Percentiles rank a stretch among this genome's conserved stretches.
Conservation (phyloP, 108 stramenopile genomes). For the Cyclotella baltica region DNA sequence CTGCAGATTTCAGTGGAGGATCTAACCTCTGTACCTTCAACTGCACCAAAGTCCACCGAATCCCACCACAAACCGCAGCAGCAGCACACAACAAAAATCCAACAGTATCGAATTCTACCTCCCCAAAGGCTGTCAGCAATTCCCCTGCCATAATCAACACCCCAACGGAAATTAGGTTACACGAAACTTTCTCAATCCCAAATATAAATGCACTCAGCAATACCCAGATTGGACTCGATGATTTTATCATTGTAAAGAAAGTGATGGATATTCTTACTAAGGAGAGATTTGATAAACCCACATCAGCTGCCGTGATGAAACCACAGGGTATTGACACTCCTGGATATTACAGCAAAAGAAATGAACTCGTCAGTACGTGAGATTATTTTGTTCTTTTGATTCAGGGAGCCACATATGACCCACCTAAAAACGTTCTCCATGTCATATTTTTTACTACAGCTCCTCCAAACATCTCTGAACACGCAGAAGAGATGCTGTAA, state of each 20-base stretch:
- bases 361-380: background rate
- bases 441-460: constrained; percentile 67
- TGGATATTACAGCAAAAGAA: background rate
- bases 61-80: constrained; percentile 76
- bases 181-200: constrained; percentile 84
- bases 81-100: constrained; percentile 78
- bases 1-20: constrained; percentile 82
- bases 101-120: constrained; percentile 59
- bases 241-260: constrained; percentile 92
- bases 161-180: constrained; percentile 72
- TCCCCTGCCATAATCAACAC: constrained; percentile 78
- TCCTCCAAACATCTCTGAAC: constrained; percentile 68
- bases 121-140: constrained; percentile 78
- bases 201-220: constrained; percentile 81
- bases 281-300: constrained; percentile 85
- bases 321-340: constrained; percentile 84
- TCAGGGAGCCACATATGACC: background rate
- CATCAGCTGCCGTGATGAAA: constrained; percentile 77
- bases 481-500: constrained; percentile 55
- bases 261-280: constrained; percentile 82
- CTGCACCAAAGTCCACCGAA: constrained; percentile 89
- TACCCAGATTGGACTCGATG: constrained; percentile 87
- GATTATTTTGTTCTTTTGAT: too few relatives aligned
- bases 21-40: constrained; percentile 80
- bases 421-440: constrained; percentile 71